These are phyloP conservation scores for Yarrowia sp. DNA, from an alignment of 805 yeast genomes.

Conservation along the genomic window DNA sequence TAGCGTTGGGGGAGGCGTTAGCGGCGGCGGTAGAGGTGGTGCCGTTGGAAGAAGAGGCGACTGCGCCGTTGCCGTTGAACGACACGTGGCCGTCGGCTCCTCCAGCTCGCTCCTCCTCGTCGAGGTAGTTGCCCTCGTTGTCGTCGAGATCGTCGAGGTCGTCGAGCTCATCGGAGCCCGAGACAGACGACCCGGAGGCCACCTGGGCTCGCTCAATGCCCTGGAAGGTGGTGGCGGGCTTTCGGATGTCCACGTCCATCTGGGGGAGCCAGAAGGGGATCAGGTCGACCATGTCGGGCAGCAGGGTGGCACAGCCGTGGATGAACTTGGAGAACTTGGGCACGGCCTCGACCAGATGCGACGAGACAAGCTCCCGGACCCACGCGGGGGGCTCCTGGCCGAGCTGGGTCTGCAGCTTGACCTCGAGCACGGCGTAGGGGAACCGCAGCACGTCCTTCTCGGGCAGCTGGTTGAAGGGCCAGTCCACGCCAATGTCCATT, in stretches of 20 bases:
- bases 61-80: conserved; percentile 23
- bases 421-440: conserved; percentile 98
- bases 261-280: conserved; percentile 98
- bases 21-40: conserved; percentile 35
- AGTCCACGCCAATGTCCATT: conserved; percentile 97
- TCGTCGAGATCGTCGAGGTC: conserved; percentile 50
- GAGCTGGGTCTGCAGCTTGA: conserved; percentile 93
- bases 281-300: conserved; percentile 80
- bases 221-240: conserved; percentile 71
- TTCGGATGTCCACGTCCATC: conserved; percentile 93
- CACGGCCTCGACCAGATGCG: conserved; percentile 96
- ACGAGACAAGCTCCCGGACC: conserved; percentile 90
- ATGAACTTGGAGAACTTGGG: conserved; percentile 97
- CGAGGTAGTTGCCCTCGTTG: conserved; percentile 43
- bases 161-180: conserved; percentile 50
- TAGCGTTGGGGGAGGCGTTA: conserved; percentile 34
- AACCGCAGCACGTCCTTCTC: conserved; percentile 88
- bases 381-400: conserved; percentile 99
- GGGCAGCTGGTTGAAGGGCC: conserved; percentile 87
- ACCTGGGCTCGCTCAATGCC: conserved; percentile 64
- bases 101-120: conserved; percentile 46
- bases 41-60: conserved; percentile 5
- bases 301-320: conserved; percentile 92
- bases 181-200: conserved; percentile 43
- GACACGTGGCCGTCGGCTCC: conserved; percentile 22